Base-by-base conservation (phyloP, 73 alveolate genomes). In the Blepharisma stoltei region DNA sequence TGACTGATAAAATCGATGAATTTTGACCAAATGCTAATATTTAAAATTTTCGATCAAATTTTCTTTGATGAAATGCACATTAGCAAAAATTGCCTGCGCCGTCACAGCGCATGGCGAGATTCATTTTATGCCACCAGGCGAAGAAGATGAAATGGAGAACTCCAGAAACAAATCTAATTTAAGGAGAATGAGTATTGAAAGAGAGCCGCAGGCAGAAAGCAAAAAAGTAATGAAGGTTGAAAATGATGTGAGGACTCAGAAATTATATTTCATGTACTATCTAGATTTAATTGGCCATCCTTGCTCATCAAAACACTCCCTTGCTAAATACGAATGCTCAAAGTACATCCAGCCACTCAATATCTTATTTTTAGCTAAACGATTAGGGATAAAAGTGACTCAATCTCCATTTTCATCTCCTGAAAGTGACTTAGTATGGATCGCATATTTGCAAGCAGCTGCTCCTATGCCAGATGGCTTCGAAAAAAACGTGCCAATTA, bases 371-470 rank as follows among this genome's bases (percentile, higher is more conserved):
- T 14, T 60, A 38, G 46, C 38, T 14, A 60, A 60, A 5, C 14
- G 73, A 60, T 25, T 60, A 18, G 73, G 46, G 23, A 14, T 60
- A 9, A 60, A 38, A 5, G 73, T 69, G 4, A 37, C 79, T 1
- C 69, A 14, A 11, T 14, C 41, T n/a, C 60, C 79, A 9, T 69
- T 37, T 25, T 38, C 55, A n/a, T 69, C 79, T 1, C n/a, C n/a
- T n/a, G 79, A 69, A 9, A 69, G 79, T 5, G 79, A 69, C 27
- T 44, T 69, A 14, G 79, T 44, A 9, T 69, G 79, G 65, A 69
- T 69, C 1, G 79, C 75, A 37, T 69, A 69, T 38, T 43, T 69
- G 11, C 73, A 60, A 25, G 23, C 23, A n/a, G 73, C 73, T 14
- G 45, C 73, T 60, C 73, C 73, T 14, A 60, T 60, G 73, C 73